Base-by-base conservation (phyloP, 768 basidiomycete genomes). In the Galerina sulciceps region DNA sequence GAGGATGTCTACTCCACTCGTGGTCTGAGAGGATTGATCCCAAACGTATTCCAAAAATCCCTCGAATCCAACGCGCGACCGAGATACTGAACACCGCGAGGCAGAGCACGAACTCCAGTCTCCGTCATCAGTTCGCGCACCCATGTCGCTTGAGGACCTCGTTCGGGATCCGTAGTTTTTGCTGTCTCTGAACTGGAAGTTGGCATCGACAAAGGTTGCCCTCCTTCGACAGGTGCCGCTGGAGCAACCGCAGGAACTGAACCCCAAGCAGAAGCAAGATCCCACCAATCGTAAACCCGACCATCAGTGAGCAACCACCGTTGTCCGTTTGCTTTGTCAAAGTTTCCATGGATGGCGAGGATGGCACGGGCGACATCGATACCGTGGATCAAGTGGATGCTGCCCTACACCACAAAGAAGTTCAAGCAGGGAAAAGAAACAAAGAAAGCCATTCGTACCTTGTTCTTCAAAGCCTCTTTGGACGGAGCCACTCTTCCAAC, bases 221-320 rank as follows among this genome's bases (percentile, higher is more conserved):
- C 17, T 22, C 10, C 17, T 11, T 3, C 3, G 2, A 8, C 36
- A 10, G 5, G 8, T 20, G 20, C 10, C 37, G 22, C 23, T n/a
- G 38, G 13, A 4, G 42, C 41, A 4, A 42, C 14, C 11, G 40
- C 22, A 45, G 52, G 58, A 40, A 42, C 40, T 11, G 69, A 57
- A 0, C 80, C 83, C 85, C 85, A 87, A 3, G 82, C 79, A 6
- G 80, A 79, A 1, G 81, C 83, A 4, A 87, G 73, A 62, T 87
- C 84, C 85, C 85, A 88, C 86, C 86, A 88, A 67, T 89, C 87
- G 64, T 87, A 85, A 38, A 85, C 79, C 6, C 83, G 78, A 17
- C 74, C 75, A 59, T 86, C 84, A 2, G 81, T 84, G 35, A 86
- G 67, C 3, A 86, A 65, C 85, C 84, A 86, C 6, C 85, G 77